Base-by-base conservation (phyloP, 2,329 filamentous ascomycete genomes). In the Ascochyta clinopodiicola region DNA sequence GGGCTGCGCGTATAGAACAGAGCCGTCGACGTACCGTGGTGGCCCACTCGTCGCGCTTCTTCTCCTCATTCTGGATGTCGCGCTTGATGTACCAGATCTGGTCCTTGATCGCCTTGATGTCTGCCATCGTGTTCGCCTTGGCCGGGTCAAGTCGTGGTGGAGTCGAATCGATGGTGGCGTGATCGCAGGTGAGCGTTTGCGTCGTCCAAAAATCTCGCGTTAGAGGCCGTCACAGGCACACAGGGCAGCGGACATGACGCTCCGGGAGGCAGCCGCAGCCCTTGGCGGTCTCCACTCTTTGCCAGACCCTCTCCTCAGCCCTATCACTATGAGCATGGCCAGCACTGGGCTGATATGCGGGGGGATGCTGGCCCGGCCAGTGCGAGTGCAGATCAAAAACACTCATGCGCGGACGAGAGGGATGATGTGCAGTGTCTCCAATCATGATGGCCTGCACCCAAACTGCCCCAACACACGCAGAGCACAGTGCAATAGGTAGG, bases 41-140 rank as follows among this genome's bases (percentile, higher is more conserved):
- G 4, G 39, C 45, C 68, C 68, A 73, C 22, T 58, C 58, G 38
- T 55, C 60, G 50, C 60, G 63, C 17, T 55, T 44, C n/a, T 52
- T 44, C 60, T 73, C 64, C 13, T 62, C 59, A 5, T 52, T 51
- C 35, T 59, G 51, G 31, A 72, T 61, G 17, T 62, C 63, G 35
- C 66, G 54, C 59, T 65, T 69, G 43, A 69, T 62, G 15, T 61
- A 52, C 55, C 67, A 68, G 37, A 72, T 63, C 21, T 66, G 60
- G 37, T 64, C 60, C 40, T 73, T 73, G 34, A 60, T 59, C 12
- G 63, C 59, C 56, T 69, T 65, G 52, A 64, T 53, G 17, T 72
- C 66, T 6, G 67, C 63, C 66, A 69, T 71, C 19, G 32, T 59
- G 15, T 9, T 49, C 12, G 12, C 8, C 4, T 6, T 15, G 29